A percentile compares a stretch with the other conserved stretches of the same genome.
Conservation (phyloP, 139 green algal species). For the Chlamydomonas urium region DNA sequence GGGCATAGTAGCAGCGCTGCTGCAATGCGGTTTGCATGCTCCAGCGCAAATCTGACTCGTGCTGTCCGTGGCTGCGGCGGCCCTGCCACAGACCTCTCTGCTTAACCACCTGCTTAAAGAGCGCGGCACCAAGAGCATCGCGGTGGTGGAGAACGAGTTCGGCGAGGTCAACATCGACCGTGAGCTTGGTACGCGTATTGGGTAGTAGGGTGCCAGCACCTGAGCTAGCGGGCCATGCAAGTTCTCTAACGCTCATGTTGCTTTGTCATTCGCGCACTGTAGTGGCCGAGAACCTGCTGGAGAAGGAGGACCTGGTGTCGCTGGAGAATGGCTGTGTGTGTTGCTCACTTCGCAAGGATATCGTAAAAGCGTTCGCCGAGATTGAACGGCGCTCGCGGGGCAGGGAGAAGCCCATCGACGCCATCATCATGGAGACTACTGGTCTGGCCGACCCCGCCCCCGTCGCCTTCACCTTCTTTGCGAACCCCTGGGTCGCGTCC, state of each 20-base stretch:
- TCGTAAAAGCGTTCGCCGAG: conserved; percentile 70
- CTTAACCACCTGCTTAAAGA: conserved; percentile 73
- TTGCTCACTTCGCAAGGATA: conserved; percentile 79
- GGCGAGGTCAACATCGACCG: conserved; percentile 59
- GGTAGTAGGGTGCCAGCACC: no score
- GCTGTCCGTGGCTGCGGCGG: no score
- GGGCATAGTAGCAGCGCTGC: no score
- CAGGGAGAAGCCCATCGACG: conserved; percentile 33
- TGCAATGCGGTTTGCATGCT: no score
- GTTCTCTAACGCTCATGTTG: neutral
- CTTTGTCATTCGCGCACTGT: no score
- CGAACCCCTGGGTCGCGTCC: conserved; percentile 74
- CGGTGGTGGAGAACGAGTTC: conserved; percentile 46
- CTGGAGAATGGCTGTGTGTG: conserved; percentile 83
- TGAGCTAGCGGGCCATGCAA: no score
- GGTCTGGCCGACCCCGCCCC: conserved; percentile 80
- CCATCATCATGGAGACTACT: conserved; percentile 78
- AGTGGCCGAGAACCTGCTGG: conserved; percentile 67
- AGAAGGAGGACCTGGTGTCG: conserved; percentile 76
- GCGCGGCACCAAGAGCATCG: conserved; percentile 42
- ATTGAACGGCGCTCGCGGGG: conserved; percentile 49
- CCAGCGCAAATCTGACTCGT: no score
- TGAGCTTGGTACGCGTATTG: conserved; percentile 47
- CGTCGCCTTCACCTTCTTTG: conserved; percentile 84
- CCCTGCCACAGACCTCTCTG: conserved; percentile 58